Percentiles rank a stretch among this genome's conserved stretches.
These are phyloP conservation scores for Yamadazyma kanchanaburiensis DNA, from an alignment of 1,139 yeast genomes.

Conservation along the genomic window DNA sequence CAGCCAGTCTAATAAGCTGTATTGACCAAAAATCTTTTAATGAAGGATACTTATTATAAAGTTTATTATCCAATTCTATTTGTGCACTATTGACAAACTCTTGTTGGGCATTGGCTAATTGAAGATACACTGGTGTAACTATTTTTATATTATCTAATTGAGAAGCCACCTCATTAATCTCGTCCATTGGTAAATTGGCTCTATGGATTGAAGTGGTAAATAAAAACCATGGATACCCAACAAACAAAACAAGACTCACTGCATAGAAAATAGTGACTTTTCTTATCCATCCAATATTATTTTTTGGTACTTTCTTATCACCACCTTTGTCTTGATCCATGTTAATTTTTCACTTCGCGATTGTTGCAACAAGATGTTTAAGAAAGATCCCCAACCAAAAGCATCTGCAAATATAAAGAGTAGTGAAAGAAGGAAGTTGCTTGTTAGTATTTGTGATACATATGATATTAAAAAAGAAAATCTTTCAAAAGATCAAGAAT, in stretches of 20 bases:
- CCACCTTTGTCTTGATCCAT: neutral
- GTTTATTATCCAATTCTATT: constrained; percentile 21
- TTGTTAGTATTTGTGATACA: constrained; percentile 42
- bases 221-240: constrained; percentile 73
- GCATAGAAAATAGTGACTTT: constrained; percentile 9
- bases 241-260: constrained; percentile 33
- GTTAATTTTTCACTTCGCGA: neutral
- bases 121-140: constrained; percentile 58
- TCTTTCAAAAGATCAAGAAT: constrained; percentile 45
- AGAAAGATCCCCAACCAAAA: constrained; percentile 63
- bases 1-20: constrained; percentile 17
- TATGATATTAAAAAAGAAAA: constrained; percentile 44
- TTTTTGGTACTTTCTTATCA: constrained; percentile 1
- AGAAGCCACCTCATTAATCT: constrained; percentile 42
- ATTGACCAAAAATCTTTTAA: constrained; percentile 25
- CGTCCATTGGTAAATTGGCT: constrained; percentile 64
- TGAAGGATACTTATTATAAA: constrained; percentile 20
- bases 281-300: constrained; percentile 6
- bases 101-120: constrained; percentile 30
- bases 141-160: constrained; percentile 35
- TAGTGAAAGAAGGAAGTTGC: constrained; percentile 70
- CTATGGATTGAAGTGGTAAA: constrained; percentile 70
- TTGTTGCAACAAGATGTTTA: constrained; percentile 44
- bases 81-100: constrained; percentile 28
- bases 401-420: constrained; percentile 77